These are phyloP conservation scores for Moricandia moricandioides DNA, from an alignment of 345 rosid species.

Conservation along the genomic window DNA sequence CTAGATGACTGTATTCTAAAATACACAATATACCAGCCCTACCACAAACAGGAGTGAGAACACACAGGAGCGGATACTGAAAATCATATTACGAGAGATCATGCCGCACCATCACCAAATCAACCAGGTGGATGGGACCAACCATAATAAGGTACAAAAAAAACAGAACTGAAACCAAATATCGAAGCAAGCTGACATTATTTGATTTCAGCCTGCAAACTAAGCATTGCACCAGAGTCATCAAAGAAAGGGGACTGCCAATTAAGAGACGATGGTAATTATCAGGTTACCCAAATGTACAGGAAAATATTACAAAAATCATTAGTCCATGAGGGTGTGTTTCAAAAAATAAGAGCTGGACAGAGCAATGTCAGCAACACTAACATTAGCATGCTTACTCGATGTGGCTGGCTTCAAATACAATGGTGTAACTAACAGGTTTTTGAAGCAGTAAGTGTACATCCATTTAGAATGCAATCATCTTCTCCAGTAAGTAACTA, in stretches of 20 bases:
- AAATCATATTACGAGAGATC: neutral
- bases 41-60: neutral
- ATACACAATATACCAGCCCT: neutral
- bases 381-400: conserved; percentile 3
- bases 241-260: neutral
- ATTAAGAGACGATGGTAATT: too few relatives aligned
- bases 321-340: neutral
- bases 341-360: neutral
- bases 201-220: neutral
- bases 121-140: conserved; percentile 8
- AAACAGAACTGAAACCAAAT: neutral
- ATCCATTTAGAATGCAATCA: neutral
- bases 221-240: neutral
- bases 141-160: neutral
- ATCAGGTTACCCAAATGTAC: neutral
- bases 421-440: neutral
- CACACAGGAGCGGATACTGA: neutral
- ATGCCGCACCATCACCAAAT: neutral
- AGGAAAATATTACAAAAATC: neutral
- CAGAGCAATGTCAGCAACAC: too few relatives aligned
- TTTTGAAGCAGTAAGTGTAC: neutral
- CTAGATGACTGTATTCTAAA: neutral
- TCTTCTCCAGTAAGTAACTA: neutral
- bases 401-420: neutral
- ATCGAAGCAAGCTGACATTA: neutral